Base-by-base conservation (phyloP, 352 stramenopile genomes). In the Phytophthora boehmeriae region DNA sequence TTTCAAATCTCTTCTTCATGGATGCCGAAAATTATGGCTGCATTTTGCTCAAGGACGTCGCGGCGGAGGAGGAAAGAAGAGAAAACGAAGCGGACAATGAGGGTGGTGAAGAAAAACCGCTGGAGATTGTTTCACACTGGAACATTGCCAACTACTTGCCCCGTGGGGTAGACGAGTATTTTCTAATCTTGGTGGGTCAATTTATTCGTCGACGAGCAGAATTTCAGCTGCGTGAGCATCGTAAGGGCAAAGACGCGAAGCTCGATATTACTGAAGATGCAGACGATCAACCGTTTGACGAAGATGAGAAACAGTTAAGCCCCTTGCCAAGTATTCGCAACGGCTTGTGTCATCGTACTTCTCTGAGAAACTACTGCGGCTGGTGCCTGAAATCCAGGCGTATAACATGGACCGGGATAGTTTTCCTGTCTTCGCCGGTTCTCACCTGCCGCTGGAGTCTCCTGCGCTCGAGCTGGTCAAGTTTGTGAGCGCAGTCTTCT, bases 391-490 rank as follows among this genome's bases (percentile, higher is more conserved):
- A 59, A 93, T 95, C 50, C 45, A 88, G 61, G 73, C 76, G 32
- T 81, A 86, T 68, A 85, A 90, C 60, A 69, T 93, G 60, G 72
- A 78, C 22, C 52, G 67, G 8, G 68, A 80, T 25, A 90, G 77
- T 48, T 97, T 97, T 57, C 90, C 91, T 1, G 73, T 89, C 30
- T 83, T 95, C 35, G 84, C 90, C 8, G 95, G 90, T 10, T 96
- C 83, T 20, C 79, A 98, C 66, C 71, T 97, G 16, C 43, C 23
- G 4, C 50, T 96, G 44, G 87, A 85, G 23, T 93, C 93, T 54
- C 91, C 97, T 13, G 82, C 97, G 16, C 78, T 99, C n/a, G 96
- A 99, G 71, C 96, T 99, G 45, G 95, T 99, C 30, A 99, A 99
- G 73, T 97, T 91, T 54, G 80, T 99, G 19, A 93, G 88, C 58